phyloP scores from a whole-genome alignment of 179 eudicot genomes.

The Carnegiea gigantea region DNA sequence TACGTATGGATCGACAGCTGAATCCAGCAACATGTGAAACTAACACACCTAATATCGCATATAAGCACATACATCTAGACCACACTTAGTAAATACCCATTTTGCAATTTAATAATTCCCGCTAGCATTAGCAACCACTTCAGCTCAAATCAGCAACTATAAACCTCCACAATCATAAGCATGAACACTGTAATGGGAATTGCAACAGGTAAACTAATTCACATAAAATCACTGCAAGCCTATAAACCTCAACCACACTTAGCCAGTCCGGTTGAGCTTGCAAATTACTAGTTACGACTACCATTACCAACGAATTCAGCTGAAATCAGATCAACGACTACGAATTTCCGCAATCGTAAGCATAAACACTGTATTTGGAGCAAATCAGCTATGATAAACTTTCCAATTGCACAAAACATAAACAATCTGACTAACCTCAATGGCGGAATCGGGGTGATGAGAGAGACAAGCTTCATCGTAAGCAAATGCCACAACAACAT shows the following conservation, averaged over 20 bases:
- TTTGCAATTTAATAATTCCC: no score
- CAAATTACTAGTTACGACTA: not conserved
- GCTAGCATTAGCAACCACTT: no score
- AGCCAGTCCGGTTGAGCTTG: not conserved
- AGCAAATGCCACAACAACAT: conserved; percentile 79
- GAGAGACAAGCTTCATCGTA: conserved; percentile 35
- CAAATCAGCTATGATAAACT: not conserved
- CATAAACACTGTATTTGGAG: not conserved
- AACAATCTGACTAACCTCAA: conserved; percentile 41
- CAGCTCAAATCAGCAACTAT: no score
- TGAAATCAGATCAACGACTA: not conserved
- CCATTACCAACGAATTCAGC: not conserved
- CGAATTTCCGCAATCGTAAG: not conserved
- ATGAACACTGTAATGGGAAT: no score
- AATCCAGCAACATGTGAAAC: no score
- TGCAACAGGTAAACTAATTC: not conserved
- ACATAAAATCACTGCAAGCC: not conserved
- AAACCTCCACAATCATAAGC: no score
- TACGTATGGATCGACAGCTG: no score
- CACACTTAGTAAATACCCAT: no score
- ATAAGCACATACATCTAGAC: no score
- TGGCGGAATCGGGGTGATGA: conserved; percentile 28
- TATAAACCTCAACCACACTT: not conserved
- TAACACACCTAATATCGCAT: no score
- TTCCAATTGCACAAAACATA: not conserved